Evolutionary conservation across 352 stramenopile species (phyloP), one percentile per base, ranked within the genome.

Genomic region (Phytophthora pinifolia): DNA sequence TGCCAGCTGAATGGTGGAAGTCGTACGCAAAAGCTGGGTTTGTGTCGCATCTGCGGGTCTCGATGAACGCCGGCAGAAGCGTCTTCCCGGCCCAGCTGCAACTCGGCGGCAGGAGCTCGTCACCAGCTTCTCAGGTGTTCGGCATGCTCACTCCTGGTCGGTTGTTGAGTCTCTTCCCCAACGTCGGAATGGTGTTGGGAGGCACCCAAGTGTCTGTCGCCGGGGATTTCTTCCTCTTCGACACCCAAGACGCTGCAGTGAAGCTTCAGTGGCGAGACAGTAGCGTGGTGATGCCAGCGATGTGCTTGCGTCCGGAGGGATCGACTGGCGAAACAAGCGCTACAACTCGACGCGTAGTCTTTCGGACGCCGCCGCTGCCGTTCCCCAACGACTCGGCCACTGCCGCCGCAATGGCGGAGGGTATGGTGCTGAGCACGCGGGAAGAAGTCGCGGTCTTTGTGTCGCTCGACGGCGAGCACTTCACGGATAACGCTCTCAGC

Each of bases 361-460:
- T 86, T 43, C 48, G 55, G 10, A 75, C 72, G 4, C 67, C 72
- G 20, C 33, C 72, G 1, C 38, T 86, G 39, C 65, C 70, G 6
- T 85, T 82, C 25, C 49, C 63, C 8, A 41, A 56, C 9, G 70
- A 70, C 27, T 13, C 18, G 5, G 22, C 46, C 20, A 64, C 58
- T 34, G 54, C 38, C 35, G 41, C 53, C 48, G 61, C 55, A 9
- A 62, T 68, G n/a, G 37, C 38, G 6, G 70, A 79, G 13, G 58
- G 47, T 6, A 66, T 71, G 36, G 36, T 69, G 1, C 46, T 76
- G 20, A 64, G 46, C 0, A 63, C 54, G 4, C 48, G 47, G 34
- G 67, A 85, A 67, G 72, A 85, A 56, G 70, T 80, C 1, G 55
- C 72, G 2, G 45, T 89, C 30, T 71, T 79, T 35, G 67, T 86